phyloP scores from a whole-genome alignment of 306 rosid species.

The Elaeagnus macrophylla region DNA sequence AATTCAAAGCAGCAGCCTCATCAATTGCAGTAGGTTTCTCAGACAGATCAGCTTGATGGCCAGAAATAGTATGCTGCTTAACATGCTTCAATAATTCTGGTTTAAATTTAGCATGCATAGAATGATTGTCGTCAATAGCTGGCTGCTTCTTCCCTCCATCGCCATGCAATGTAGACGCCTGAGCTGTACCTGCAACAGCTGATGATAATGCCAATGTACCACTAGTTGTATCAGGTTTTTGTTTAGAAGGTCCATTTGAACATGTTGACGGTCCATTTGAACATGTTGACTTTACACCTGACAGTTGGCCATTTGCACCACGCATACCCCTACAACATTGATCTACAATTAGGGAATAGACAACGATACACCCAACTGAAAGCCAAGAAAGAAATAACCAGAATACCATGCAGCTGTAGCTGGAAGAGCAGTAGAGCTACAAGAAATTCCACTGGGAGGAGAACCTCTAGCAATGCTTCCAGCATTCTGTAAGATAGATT shows the following conservation, averaged over 20 bases:
- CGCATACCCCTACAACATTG: conserved; percentile 51
- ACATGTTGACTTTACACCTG: conserved; percentile 28
- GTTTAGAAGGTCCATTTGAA: conserved; percentile 47
- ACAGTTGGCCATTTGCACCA: conserved; percentile 45
- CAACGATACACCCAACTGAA: conserved; percentile 9
- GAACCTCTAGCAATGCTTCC: conserved; percentile 38
- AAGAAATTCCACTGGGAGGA: conserved; percentile 64
- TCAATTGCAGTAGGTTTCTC: conserved; percentile 33
- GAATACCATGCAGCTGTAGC: conserved; percentile 68
- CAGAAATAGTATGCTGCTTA: conserved; percentile 37
- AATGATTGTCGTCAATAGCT: conserved; percentile 34
- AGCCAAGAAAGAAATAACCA: conserved; percentile 13
- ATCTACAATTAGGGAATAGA: conserved; percentile 7
- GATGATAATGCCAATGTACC: conserved; percentile 34
- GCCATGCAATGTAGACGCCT: conserved; percentile 29
- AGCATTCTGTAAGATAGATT: conserved; percentile 39
- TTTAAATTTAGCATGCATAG: conserved; percentile 23
- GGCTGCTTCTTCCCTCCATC: conserved; percentile 32
- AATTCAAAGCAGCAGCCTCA: conserved; percentile 30
- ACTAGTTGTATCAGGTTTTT: conserved; percentile 41
- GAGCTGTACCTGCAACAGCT: conserved; percentile 38
- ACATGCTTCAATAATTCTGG: conserved; percentile 37
- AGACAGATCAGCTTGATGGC: conserved; percentile 20
- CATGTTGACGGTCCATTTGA: conserved; percentile 42
- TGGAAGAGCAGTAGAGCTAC: conserved; percentile 49